Conservation (phyloP, 208 protist species). For the Vickermania ingenoplastis region DNA sequence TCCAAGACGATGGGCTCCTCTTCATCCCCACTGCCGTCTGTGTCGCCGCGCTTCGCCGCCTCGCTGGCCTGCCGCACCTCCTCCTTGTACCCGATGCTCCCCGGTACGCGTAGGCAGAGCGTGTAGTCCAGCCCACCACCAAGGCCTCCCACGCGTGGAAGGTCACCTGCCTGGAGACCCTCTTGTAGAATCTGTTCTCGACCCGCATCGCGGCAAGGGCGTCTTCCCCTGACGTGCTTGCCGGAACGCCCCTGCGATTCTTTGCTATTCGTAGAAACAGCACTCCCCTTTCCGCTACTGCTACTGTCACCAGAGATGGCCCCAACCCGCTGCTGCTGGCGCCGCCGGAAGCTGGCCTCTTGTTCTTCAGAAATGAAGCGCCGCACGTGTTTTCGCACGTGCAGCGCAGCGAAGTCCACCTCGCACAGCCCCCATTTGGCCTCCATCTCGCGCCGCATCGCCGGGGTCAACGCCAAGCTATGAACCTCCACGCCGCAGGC, state of each 20-base stretch:
- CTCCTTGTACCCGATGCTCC: not conserved
- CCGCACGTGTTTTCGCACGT: not conserved
- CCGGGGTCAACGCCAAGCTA: not conserved
- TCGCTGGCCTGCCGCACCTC: not conserved
- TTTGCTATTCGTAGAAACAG: not conserved
- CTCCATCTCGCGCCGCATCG: not conserved
- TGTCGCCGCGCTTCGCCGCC: not conserved
- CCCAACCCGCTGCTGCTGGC: not conserved
- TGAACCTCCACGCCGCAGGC: not conserved
- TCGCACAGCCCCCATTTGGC: not conserved
- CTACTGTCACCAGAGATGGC: not conserved
- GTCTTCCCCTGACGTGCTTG: not conserved
- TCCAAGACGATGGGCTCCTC: not conserved
- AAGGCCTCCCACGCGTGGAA: not conserved
- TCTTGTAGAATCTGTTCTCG: too few species aligned
- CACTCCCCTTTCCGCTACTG: not conserved
- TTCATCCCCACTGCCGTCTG: not conserved
- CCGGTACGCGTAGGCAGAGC: not conserved
- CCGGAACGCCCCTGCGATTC: not conserved
- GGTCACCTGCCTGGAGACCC: too few species aligned
- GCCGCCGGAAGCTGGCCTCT: not conserved
- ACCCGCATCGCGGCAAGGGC: too few species aligned
- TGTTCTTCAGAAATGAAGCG: not conserved
- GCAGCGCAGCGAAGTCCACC: not conserved
- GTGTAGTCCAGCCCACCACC: not conserved